These are phyloP conservation scores for Candida chauliodis DNA, from an alignment of 805 yeast genomes.

Conservation along the genomic window DNA sequence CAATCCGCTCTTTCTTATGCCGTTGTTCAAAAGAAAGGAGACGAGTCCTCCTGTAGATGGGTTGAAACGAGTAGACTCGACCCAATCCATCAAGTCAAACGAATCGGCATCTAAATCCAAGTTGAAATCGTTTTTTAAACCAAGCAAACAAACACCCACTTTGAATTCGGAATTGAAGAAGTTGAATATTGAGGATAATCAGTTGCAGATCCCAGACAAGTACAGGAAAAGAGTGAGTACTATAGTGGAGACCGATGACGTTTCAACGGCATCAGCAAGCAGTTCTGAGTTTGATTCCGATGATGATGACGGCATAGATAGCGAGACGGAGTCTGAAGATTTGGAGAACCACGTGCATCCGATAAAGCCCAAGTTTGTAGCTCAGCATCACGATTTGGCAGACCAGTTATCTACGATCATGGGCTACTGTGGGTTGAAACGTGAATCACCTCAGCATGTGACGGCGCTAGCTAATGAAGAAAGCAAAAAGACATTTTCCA, in stretches of 20 bases:
- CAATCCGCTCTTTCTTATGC: too few species aligned
- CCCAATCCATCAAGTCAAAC: constrained; percentile 9
- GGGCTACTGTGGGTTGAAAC: constrained; percentile 30
- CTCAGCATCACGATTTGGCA: constrained; percentile 13
- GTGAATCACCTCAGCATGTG: constrained; percentile 13
- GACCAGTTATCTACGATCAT: constrained; percentile 27
- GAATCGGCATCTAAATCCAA: constrained; percentile 9
- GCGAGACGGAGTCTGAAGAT: constrained; percentile 10
- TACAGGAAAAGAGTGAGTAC: constrained; percentile 23
- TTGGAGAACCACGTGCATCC: constrained; percentile 30
- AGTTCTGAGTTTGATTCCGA: constrained; percentile 11
- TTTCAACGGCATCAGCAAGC: constrained; percentile 11
- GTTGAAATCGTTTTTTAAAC: constrained; percentile 8
- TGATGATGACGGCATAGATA: background rate
- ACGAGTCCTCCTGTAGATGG: background rate
- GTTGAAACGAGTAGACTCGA: constrained; percentile 10
- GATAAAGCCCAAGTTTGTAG: constrained; percentile 10
- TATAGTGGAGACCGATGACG: constrained; percentile 14
- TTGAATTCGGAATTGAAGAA: background rate
- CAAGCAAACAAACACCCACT: background rate
- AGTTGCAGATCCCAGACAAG: background rate
- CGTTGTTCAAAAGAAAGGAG: constrained; percentile 11
- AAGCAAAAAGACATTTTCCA: constrained; percentile 29
- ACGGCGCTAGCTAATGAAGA: constrained; percentile 28
- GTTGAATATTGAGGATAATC: background rate